Percentiles rank a stretch among this genome's conserved stretches.
Evolutionary conservation across 73 alveolate genomes (phyloP).

Genomic region (Tetrahymena malaccensis): DNA sequence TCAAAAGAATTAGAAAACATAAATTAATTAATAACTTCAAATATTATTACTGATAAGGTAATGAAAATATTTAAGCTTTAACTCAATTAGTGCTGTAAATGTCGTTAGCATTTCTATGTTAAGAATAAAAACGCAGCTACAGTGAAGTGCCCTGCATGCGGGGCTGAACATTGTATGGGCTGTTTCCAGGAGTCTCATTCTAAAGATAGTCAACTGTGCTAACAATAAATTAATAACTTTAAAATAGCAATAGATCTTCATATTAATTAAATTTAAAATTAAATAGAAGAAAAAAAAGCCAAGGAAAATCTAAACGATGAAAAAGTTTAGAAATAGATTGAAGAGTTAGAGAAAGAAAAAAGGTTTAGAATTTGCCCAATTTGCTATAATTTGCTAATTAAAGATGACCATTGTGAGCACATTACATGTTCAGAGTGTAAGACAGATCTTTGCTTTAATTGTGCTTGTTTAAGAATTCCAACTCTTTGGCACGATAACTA

Average conservation of each 20-base stretch:
- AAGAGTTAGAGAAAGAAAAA: background rate
- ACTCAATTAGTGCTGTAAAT: background rate
- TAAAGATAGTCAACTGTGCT: background rate
- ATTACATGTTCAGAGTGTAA: background rate
- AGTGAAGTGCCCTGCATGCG: background rate
- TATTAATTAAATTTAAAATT: too few species aligned
- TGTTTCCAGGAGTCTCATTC: background rate
- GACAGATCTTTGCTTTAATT: background rate
- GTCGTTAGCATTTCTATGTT: background rate
- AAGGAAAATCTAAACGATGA: too few species aligned
- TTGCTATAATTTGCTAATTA: background rate
- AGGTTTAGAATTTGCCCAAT: background rate
- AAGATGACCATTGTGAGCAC: background rate
- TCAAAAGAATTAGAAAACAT: background rate
- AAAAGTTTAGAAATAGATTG: too few species aligned
- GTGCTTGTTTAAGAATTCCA: background rate
- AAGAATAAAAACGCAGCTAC: background rate
- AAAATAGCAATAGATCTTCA: background rate
- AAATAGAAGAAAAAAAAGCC: background rate
- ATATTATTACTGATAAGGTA: background rate
- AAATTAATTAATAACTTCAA: too few species aligned
- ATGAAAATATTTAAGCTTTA: too few species aligned
- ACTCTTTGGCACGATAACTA: background rate
- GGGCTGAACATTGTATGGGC: background rate
- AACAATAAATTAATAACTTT: too few species aligned